Base-by-base conservation (phyloP, 225 moss, liverwort and hornwort species). In the Polytrichum formosum region DNA sequence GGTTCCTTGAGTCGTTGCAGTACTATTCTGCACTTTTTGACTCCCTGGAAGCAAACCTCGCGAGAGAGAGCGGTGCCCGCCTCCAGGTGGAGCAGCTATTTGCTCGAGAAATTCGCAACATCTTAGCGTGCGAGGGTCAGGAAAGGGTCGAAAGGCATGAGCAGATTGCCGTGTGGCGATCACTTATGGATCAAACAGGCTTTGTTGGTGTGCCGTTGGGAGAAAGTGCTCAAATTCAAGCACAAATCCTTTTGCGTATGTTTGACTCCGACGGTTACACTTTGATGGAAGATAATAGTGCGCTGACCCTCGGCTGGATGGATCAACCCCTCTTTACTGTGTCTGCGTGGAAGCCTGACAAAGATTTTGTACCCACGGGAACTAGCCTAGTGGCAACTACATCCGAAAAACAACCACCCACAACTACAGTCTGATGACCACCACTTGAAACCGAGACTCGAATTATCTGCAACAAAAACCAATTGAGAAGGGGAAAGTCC, bases 1-100 rank as follows among this genome's bases (percentile, higher is more conserved):
- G 89, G 59, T 91, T 98, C 66, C 65, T 98, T 22, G 91, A 92
- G 77, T 88, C 97, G 18, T 71, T 98, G 21, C 91, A 91, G 55
- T 94, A 92, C 69, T 98, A 98, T 35, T 92, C 92, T 61, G 94
- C 94, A 18, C 65, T 98, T 70, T 98, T 98, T 53, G 94, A 98
- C 61, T 98, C 94, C 20, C 76, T 98, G 23, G 92, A 98, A 67
- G 72, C 83, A 16, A 92, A 82, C 76, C 88, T 98, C 72, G 85
- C 88, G 16, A 70, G 76, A n/a, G 82, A 88, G 46, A 94, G 90
- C 78, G 78, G 62, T 35, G 85, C 90, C 6, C 87, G 97, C 63
- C 78, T 82, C 74, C 94, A 92, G 74, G 90, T 98, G 37, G 97
- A 98, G 78, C 91, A 85, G 71, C 79, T 94, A 22, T 98, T 90